Percentiles rank a stretch among this genome's conserved stretches.
phyloP scores from a whole-genome alignment of 2,329 filamentous ascomycete genomes.

The Zelopaecilomyces penicillatus region DNA sequence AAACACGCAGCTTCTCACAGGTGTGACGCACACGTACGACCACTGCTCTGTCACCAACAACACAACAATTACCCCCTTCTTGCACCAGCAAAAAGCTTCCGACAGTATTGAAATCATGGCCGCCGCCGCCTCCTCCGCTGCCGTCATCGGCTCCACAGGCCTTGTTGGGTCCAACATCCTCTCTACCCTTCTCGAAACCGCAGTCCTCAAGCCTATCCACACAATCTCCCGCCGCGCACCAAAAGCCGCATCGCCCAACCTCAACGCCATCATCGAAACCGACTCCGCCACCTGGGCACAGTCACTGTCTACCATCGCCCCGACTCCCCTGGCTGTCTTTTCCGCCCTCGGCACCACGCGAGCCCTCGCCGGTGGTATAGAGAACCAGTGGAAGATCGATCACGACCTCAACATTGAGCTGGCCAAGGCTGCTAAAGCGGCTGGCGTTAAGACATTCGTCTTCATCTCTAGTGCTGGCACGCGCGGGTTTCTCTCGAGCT shows the following conservation, averaged over 20 bases:
- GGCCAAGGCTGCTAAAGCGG: slow-evolving; percentile 63
- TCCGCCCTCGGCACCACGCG: slow-evolving; percentile 76
- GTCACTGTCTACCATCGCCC: slow-evolving; percentile 45
- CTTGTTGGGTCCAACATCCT: slow-evolving; percentile 70
- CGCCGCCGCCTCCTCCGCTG: slow-evolving; percentile 21
- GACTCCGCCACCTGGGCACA: slow-evolving; percentile 63
- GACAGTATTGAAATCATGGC: not conserved
- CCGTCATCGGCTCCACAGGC: slow-evolving; percentile 57
- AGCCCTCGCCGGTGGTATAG: slow-evolving; percentile 63
- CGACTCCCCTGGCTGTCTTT: slow-evolving; percentile 58
- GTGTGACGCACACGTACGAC: too few species aligned
- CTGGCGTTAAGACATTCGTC: slow-evolving; percentile 67
- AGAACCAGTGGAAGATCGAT: slow-evolving; percentile 80
- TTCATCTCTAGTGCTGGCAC: slow-evolving; percentile 58
- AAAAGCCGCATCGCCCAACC: slow-evolving; percentile 46
- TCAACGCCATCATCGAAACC: slow-evolving; percentile 52
- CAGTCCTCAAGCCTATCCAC: slow-evolving; percentile 44
- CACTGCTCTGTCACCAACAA: too few species aligned
- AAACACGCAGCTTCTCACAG: too few species aligned
- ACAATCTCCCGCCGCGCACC: slow-evolving; percentile 62
- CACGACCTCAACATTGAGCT: slow-evolving; percentile 77
- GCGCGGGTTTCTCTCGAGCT: slow-evolving; percentile 27
- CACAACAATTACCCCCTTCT: not conserved
- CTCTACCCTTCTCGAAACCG: slow-evolving; percentile 47
- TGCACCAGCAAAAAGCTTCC: not conserved